Base-by-base conservation (phyloP, 2,329 filamentous ascomycete genomes). In the Cladosporium sp. region DNA sequence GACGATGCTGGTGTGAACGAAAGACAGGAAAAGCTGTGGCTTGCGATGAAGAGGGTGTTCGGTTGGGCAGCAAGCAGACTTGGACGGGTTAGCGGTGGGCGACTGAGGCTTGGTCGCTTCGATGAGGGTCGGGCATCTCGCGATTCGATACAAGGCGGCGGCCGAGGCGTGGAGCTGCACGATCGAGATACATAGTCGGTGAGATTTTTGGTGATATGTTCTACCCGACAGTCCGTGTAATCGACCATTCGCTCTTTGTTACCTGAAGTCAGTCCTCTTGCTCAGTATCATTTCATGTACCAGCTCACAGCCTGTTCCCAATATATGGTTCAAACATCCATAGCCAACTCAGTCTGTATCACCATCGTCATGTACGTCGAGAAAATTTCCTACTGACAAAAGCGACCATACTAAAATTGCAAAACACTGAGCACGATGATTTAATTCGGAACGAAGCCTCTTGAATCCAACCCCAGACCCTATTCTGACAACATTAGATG, bases 21-120 rank as follows among this genome's bases (percentile, higher is more conserved):
- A 66, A 80, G 82, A 4, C 86, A 92, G 73, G 90, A 91, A 73
- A 82, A 82, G 68, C 76, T 93, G 1, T 92, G 90, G 89, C 79
- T 68, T 5, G 49, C 73, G 2, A 71, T 79, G 11, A 70, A 68
- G 21, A 58, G 63, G 23, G 68, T 71, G 16, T 75, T 67, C 2
- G 64, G 58, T 2, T 78, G 76, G 76, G 60, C 76, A 7, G 69
- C 63, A 0, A 48, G 36, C 14, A 72, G 69, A 32, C 34, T 71
- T 4, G 66, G 70, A 21, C 65, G 36, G 16, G 3, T 56, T 18
- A 63, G 60, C n/a, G 58, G 63, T 16, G 63, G 64, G 3, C 43
- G 64, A 32, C 13, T 65, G n/a, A 57, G 64, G 28, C 48, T 65
- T 5, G 49, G 28, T 34, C 30, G 60, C 14, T 23, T 51, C 11